phyloP scores from a whole-genome alignment of 176 grass and related monocot species.

The Typha latifolia region DNA sequence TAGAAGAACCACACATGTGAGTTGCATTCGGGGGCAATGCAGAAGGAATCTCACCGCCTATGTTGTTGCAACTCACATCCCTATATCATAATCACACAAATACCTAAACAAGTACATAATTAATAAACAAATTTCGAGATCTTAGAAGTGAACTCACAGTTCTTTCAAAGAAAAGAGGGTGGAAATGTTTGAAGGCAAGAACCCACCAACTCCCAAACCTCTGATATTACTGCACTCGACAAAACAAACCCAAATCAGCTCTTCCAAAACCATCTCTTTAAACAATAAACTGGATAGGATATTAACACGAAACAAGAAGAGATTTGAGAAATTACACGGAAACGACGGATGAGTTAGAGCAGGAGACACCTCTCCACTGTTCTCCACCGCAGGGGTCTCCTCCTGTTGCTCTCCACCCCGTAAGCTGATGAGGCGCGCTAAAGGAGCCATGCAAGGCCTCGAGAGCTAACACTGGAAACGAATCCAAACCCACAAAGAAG shows the following conservation, averaged over 20 bases:
- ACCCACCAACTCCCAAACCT: too few relatives aligned
- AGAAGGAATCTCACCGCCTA: constrained; percentile 59
- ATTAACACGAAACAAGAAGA: not conserved
- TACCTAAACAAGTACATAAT: constrained; percentile 6
- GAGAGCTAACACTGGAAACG: constrained; percentile 25
- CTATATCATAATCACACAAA: constrained; percentile 29
- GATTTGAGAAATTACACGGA: constrained; percentile 44
- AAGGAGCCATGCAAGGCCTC: constrained; percentile 35
- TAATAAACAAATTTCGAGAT: constrained; percentile 7
- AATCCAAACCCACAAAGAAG: not conserved
- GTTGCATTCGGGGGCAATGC: constrained; percentile 66
- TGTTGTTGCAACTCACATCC: constrained; percentile 70
- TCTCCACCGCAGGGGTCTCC: constrained; percentile 40
- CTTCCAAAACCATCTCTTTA: not conserved
- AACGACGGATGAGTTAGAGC: constrained; percentile 42
- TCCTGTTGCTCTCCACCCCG: constrained; percentile 35
- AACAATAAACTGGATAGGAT: constrained; percentile 13
- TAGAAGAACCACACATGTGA: constrained; percentile 37
- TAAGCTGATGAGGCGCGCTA: constrained; percentile 34
- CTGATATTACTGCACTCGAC: constrained; percentile 55
- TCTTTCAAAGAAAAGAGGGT: too few relatives aligned
- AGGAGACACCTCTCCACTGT: constrained; percentile 46
- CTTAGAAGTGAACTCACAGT: constrained; percentile 14
- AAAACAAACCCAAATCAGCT: constrained; percentile 11
- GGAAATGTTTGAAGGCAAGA: too few relatives aligned